These are phyloP conservation scores for Puccinellia tenuiflora DNA, from an alignment of 176 grass and related monocot species.

Conservation along the genomic window DNA sequence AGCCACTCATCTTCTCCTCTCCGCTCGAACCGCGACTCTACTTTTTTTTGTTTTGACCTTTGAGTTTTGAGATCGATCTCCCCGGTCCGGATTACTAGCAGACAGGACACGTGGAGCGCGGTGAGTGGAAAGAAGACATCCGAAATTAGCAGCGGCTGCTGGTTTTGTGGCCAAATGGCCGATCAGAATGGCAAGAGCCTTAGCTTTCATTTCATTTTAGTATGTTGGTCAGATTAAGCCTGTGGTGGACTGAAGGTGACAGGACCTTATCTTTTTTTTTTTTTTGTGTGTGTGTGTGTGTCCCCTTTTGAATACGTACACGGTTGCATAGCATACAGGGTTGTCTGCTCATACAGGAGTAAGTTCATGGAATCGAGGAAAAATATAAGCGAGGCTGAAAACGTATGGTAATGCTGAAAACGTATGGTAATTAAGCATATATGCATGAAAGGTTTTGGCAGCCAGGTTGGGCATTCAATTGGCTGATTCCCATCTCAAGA, in stretches of 20 bases:
- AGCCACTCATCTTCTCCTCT: constrained; percentile 24
- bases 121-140: not conserved
- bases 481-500: not conserved
- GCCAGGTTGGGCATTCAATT: not conserved
- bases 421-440: no score
- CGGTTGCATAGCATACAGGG: not conserved
- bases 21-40: not conserved
- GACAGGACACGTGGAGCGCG: not conserved
- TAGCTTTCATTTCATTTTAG: not conserved
- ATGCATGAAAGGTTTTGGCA: no score
- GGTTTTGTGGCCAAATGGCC: not conserved
- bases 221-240: not conserved
- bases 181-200: not conserved
- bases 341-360: not conserved
- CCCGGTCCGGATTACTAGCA: constrained; percentile 5
- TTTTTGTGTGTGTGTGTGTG: no score
- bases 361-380: not conserved
- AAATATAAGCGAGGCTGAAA: no score
- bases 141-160: not conserved
- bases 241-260: not conserved
- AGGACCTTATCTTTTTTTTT: not conserved
- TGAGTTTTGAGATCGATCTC: no score
- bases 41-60: not conserved
- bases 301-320: not conserved
- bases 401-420: no score